A percentile compares a stretch with the other conserved stretches of the same genome.
phyloP scores from a whole-genome alignment of 805 yeast genomes.

The Teunomyces tritomae region DNA sequence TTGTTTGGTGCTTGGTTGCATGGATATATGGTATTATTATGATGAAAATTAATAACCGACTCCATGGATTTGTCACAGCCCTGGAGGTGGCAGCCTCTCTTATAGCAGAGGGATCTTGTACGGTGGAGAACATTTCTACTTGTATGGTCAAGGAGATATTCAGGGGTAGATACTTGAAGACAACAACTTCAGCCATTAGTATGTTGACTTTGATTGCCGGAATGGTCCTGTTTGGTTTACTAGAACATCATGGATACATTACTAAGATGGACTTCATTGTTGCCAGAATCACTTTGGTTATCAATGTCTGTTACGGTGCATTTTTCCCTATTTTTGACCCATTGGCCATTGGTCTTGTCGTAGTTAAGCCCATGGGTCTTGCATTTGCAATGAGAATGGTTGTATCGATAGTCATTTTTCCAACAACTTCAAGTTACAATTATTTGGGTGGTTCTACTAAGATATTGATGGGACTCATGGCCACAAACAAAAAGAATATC shows the following conservation, averaged over 20 bases:
- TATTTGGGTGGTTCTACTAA: conserved; percentile 18
- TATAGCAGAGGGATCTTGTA: conserved; percentile 26
- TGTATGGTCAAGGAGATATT: conserved; percentile 22
- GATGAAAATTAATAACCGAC: conserved; percentile 20
- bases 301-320: conserved; percentile 23
- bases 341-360: conserved; percentile 12
- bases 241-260: conserved; percentile 1
- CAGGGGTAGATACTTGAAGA: conserved; percentile 25
- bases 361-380: conserved; percentile 25
- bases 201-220: conserved; percentile 22
- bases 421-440: conserved; percentile 23
- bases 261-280: conserved; percentile 16
- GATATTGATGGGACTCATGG: conserved; percentile 13
- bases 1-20: conserved; percentile 15
- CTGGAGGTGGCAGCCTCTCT: conserved; percentile 14
- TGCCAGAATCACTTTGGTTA: conserved; percentile 20
- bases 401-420: conserved; percentile 21
- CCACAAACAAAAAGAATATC: conserved; percentile 17
- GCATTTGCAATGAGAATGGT: conserved; percentile 20
- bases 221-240: conserved; percentile 21
- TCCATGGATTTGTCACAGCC: conserved; percentile 24
- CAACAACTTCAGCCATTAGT: conserved; percentile 21
- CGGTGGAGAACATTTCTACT: conserved; percentile 12
- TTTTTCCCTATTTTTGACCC: conserved; percentile 28
- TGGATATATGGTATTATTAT: conserved; percentile 25